Evolutionary conservation across 805 yeast genomes (phyloP).

Genomic region (Zygoascus biomembranicola): DNA sequence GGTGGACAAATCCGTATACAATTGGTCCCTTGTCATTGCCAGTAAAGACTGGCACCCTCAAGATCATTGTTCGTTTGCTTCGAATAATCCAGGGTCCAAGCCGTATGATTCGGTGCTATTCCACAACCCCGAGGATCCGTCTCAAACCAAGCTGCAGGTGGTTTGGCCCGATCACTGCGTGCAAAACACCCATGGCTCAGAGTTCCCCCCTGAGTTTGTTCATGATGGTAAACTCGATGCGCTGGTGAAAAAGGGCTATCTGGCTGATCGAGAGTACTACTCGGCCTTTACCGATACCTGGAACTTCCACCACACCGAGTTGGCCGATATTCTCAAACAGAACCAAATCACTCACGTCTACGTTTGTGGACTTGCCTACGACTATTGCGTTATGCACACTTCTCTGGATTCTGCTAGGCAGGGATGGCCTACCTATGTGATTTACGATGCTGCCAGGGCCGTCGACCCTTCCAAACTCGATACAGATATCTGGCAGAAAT

Average conservation of each 20-base stretch:
- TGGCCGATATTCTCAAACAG: constrained; percentile 40
- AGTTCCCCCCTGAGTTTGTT: constrained; percentile 45
- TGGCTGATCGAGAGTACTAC: constrained; percentile 71
- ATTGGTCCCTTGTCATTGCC: constrained; percentile 59
- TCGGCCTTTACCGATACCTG: constrained; percentile 81
- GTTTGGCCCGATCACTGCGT: constrained; percentile 94
- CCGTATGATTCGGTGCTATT: constrained; percentile 48
- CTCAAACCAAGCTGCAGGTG: constrained; percentile 31
- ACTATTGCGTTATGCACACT: constrained; percentile 74
- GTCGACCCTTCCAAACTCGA: constrained; percentile 7
- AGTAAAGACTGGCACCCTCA: constrained; percentile 88
- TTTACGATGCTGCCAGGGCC: constrained; percentile 47
- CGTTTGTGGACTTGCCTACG: constrained; percentile 79
- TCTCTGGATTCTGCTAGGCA: constrained; percentile 55
- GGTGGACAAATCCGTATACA: constrained; percentile 26
- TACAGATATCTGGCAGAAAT: neutral
- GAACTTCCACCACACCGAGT: constrained; percentile 61
- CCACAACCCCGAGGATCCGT: constrained; percentile 39
- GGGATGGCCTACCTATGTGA: constrained; percentile 60
- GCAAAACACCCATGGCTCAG: constrained; percentile 59
- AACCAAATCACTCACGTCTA: constrained; percentile 50
- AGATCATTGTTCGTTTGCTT: constrained; percentile 76
- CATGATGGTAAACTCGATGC: constrained; percentile 29
- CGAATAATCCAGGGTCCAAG: constrained; percentile 40
- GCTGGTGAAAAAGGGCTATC: constrained; percentile 62